Percentiles rank a stretch among this genome's conserved stretches.
phyloP scores from a whole-genome alignment of 331 rosid genomes.

The Malus hybrid region DNA sequence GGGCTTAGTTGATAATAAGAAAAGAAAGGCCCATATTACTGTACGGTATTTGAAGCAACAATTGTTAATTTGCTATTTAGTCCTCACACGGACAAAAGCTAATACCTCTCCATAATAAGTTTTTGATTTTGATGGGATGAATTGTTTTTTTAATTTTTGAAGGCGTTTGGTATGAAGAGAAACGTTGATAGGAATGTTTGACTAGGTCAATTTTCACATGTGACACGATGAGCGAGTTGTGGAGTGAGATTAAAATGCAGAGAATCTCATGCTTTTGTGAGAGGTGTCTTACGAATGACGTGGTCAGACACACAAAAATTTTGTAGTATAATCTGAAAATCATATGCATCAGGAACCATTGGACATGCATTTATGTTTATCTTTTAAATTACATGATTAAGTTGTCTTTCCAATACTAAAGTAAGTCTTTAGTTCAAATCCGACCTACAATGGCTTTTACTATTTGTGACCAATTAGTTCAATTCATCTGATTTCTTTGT shows the following conservation, averaged over 20 bases:
- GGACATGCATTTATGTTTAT: not conserved
- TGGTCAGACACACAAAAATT: no score
- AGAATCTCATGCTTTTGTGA: not conserved
- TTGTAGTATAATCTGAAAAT: not conserved
- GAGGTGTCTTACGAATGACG: not conserved
- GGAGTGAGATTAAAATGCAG: not conserved
- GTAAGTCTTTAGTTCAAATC: not conserved
- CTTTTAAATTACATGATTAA: no score
- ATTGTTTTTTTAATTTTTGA: not conserved
- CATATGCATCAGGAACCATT: not conserved
- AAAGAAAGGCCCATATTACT: not conserved
- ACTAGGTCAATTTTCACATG: not conserved
- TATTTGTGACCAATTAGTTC: not conserved
- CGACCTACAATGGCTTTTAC: not conserved
- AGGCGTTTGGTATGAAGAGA: not conserved
- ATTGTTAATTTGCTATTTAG: not conserved
- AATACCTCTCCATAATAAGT: not conserved
- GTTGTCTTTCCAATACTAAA: no score
- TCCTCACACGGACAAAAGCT: not conserved
- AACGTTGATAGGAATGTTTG: not conserved
- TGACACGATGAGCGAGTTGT: no score
- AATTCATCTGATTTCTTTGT: no score
- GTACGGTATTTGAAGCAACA: not conserved
- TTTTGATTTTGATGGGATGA: not conserved
- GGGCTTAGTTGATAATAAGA: not conserved